Base-by-base conservation (phyloP, 768 basidiomycete genomes). In the Xerocomellus amylosporus region DNA sequence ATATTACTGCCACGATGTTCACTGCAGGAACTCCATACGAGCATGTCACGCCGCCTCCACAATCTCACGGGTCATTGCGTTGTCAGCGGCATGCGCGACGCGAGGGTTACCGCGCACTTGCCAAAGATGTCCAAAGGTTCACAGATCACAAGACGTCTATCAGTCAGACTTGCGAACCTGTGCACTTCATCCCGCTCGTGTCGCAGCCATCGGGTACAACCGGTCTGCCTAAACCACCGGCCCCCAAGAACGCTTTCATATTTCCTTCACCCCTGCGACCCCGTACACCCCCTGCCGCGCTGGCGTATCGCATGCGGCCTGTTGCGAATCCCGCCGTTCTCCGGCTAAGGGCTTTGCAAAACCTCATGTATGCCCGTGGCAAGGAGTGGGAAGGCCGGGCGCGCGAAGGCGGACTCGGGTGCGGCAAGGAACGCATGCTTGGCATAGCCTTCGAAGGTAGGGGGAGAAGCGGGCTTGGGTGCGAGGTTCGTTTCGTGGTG, bases 291-390 rank as follows among this genome's bases (percentile, higher is more conserved):
- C 67, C 68, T 17, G 41, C 63, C 24, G 53, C 58, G 10, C 68
- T 75, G 47, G 64, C 68, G 6, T 76, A 78, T 59, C 77, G 86
- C 28, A 72, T 81, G 59, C 75, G 87, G 8, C 80, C 79, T 3
- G 76, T 87, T 6, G 72, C 79, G 49, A 88, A 88, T 60, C 85
- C 85, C 7, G 74, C 80, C 41, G 74, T 79, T 55, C 72, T 87
- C 47, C 73, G 85, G 4, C 63, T 87, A 39, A 77, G 75, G 64
- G 87, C 86, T n/a, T 68, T 85, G 62, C 79, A 82, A 61, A 86
- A 85, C 60, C 66, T 79, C 9, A 74, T 80, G 64, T 74, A 63
- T 60, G 71, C 71, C 56, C 70, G 72, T 4, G 78, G 73, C n/a
- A 65, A 73, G 58, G 62, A 67, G 55, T 80, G 79, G 77, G 79